These are phyloP conservation scores for Tylopilus rubrobrunneus DNA, from an alignment of 768 basidiomycete genomes.

Conservation along the genomic window DNA sequence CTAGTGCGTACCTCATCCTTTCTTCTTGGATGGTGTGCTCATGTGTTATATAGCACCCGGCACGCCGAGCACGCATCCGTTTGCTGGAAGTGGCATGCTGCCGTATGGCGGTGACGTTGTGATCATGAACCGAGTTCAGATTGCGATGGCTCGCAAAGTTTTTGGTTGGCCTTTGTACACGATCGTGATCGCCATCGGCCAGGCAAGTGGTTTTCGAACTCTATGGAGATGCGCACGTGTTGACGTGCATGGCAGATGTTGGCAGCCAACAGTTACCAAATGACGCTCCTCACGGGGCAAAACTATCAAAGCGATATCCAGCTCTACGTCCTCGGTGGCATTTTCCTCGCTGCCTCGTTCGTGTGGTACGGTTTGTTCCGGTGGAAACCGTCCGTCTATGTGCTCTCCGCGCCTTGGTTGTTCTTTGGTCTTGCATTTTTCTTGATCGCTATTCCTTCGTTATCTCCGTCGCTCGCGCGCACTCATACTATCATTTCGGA, in stretches of 20 bases:
- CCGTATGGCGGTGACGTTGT: slow-evolving; percentile 57
- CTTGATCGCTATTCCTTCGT: slow-evolving; percentile 82
- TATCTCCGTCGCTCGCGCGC: slow-evolving; percentile 52
- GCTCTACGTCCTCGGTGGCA: slow-evolving; percentile 84
- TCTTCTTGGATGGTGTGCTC: slow-evolving; percentile 16
- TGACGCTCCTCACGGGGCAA: slow-evolving; percentile 83
- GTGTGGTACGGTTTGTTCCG: slow-evolving; percentile 92
- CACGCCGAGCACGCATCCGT: slow-evolving; percentile 51
- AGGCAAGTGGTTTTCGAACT: slow-evolving; percentile 39
- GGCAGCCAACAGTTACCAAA: slow-evolving; percentile 91
- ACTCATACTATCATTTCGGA: slow-evolving; percentile 69
- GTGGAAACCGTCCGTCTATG: slow-evolving; percentile 82
- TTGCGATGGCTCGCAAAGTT: slow-evolving; percentile 75
- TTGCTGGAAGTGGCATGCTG: slow-evolving; percentile 43
- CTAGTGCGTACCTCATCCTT: slow-evolving; percentile 48
- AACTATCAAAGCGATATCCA: slow-evolving; percentile 79
- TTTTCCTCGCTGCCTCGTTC: slow-evolving; percentile 81
- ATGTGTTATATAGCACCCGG: slow-evolving; percentile 26
- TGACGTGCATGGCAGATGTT: slow-evolving; percentile 53
- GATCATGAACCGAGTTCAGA: slow-evolving; percentile 82
- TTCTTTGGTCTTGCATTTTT: slow-evolving; percentile 92
- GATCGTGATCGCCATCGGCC: slow-evolving; percentile 82
- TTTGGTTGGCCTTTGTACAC: slow-evolving; percentile 90
- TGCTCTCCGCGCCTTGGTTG: slow-evolving; percentile 83
- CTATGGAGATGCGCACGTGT: not conserved